Base-by-base conservation (phyloP, 352 stramenopile genomes). In the Pythium coloratum region DNA sequence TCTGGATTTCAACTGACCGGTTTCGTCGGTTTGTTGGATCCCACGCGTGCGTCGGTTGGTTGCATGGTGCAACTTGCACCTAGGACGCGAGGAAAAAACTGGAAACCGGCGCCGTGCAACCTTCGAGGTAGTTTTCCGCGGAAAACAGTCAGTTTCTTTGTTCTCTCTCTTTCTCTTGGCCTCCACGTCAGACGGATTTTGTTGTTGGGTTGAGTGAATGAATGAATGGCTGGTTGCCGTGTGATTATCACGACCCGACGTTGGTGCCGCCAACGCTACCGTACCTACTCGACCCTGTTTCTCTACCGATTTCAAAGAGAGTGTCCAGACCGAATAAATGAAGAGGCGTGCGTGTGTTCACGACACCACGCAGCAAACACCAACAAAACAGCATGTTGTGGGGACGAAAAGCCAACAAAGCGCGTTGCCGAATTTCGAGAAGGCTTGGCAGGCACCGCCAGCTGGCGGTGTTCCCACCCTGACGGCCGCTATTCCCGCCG, bases 61-160 rank as follows among this genome's bases (percentile, higher is more conserved):
- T 24, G 20, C 20, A 24, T 24, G 20, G 20, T 24, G 20, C 20
- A 24, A 24, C 20, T 49, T 49, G 40, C 40, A 49, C 40, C 24
- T 49, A 7, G 8, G 40, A 24, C 40, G 40, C 40, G 13, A 49
- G 40, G 40, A 49, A 49, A 49, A 49, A 49, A 49, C 40, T 24
- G 40, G 40, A 49, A 49, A 49, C 40, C 14, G 13, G 20, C 20
- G 20, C 20, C 20, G 40, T n/a, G 40, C 40, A 49, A n/a, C 2
- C 40, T n/a, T n/a, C 40, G 40, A 40, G 14, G 40, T 49, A 49
- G 13, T 49, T 49, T 49, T 49, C 40, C 14, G 7, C 8, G 10
- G 36, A 49, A 49, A 49, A n/a, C 40, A 49, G 40, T 49, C 40
- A n/a, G 40, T 49, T 49, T 49, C 40, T 49, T 49, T 24, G 40